These are phyloP conservation scores for Phytophthora sojae DNA, from an alignment of 352 stramenopile species.

Conservation along the genomic window DNA sequence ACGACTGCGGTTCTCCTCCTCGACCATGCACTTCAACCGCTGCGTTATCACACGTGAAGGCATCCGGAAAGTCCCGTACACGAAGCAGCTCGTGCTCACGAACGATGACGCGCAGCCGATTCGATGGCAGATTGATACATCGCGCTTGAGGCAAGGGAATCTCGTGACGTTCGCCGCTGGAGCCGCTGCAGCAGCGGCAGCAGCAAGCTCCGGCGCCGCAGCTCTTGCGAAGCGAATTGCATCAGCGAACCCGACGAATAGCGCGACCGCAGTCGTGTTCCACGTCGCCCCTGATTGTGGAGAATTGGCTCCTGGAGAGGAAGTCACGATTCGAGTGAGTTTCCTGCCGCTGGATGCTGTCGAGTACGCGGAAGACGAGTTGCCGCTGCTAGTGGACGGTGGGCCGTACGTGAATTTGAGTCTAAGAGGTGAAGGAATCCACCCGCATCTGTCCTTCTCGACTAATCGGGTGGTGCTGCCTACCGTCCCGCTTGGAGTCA, in stretches of 20 bases:
- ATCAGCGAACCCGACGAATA: slow-evolving; percentile 33
- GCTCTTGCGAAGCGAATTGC: slow-evolving; percentile 39
- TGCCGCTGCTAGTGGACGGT: slow-evolving; percentile 76
- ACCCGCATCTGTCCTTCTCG: slow-evolving; percentile 93
- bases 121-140: slow-evolving; percentile 84
- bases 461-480: slow-evolving; percentile 87
- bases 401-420: slow-evolving; percentile 86
- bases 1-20: slow-evolving; percentile 73
- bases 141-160: slow-evolving; percentile 32
- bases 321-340: slow-evolving; percentile 81
- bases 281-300: slow-evolving; percentile 82
- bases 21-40: slow-evolving; percentile 82
- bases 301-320: slow-evolving; percentile 81
- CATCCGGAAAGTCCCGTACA: slow-evolving; percentile 90
- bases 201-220: slow-evolving; percentile 1
- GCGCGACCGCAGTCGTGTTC: slow-evolving; percentile 68
- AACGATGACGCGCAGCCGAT: slow-evolving; percentile 74
- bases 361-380: slow-evolving; percentile 81
- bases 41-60: slow-evolving; percentile 88
- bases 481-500: slow-evolving; percentile 89
- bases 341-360: slow-evolving; percentile 85
- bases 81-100: slow-evolving; percentile 74
- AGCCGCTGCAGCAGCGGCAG: slow-evolving; percentile 14
- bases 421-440: slow-evolving; percentile 85
- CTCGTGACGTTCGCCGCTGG: slow-evolving; percentile 35